phyloP scores from a whole-genome alignment of 1,284 basidiomycete genomes.

The Phaffia rhodozyma region DNA sequence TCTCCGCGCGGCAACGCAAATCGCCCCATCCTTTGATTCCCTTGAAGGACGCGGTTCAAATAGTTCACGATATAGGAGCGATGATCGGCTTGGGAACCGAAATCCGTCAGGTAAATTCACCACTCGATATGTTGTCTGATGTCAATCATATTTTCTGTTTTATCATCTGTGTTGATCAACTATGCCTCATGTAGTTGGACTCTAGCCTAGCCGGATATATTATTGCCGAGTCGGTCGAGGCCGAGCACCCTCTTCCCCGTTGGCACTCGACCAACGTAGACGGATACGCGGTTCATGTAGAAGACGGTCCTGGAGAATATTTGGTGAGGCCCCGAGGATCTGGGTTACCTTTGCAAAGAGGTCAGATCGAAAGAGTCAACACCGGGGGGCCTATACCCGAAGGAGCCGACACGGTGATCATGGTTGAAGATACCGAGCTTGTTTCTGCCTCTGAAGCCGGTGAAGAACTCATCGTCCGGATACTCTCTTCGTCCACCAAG shows the following conservation, averaged over 20 bases:
- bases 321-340: conserved; percentile 40
- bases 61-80: conserved; percentile 45
- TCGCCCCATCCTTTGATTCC: conserved; percentile 66
- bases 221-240: conserved; percentile 60
- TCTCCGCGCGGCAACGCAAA: conserved; percentile 51
- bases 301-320: conserved; percentile 52
- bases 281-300: conserved; percentile 65
- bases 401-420: conserved; percentile 66
- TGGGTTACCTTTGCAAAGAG: conserved; percentile 42
- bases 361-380: conserved; percentile 59
- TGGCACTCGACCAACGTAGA: conserved; percentile 68
- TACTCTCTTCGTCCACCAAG: conserved; percentile 48
- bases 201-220: conserved; percentile 50
- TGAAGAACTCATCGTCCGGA: conserved; percentile 59
- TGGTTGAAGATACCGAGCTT: conserved; percentile 81
- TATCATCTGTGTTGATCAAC: neutral
- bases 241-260: conserved; percentile 50
- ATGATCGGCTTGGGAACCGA: conserved; percentile 34
- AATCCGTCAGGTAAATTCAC: conserved; percentile 35
- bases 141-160: neutral
- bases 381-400: conserved; percentile 62
- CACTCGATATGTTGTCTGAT: neutral
- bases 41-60: conserved; percentile 50
- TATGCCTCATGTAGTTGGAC: conserved; percentile 41
- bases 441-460: conserved; percentile 29